A percentile compares a stretch with the other conserved stretches of the same genome.
These are phyloP conservation scores for Arachnomyces sp. DNA, from an alignment of 2,329 filamentous ascomycete species.

Conservation along the genomic window DNA sequence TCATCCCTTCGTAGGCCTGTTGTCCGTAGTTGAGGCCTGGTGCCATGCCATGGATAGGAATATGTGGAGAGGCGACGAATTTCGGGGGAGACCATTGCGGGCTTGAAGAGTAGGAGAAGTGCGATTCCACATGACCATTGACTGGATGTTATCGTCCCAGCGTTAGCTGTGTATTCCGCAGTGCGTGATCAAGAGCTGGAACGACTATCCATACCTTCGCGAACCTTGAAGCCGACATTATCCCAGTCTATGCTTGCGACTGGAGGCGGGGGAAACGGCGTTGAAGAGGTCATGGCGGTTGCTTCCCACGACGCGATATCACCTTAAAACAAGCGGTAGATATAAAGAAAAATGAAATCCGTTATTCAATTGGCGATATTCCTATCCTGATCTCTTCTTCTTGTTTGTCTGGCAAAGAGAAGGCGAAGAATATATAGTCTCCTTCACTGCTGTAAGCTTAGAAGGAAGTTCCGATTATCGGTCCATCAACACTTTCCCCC, in stretches of 20 bases:
- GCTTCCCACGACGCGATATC: too few relatives aligned
- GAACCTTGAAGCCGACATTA: constrained; percentile 85
- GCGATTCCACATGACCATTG: constrained; percentile 87
- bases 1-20: constrained; percentile 97
- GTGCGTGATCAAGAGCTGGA: neutral
- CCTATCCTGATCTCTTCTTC: too few relatives aligned
- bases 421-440: too few relatives aligned
- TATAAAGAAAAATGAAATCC: too few relatives aligned
- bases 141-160: constrained; percentile 40
- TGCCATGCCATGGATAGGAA: constrained; percentile 90
- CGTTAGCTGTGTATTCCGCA: constrained; percentile 29
- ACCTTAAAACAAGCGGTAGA: too few relatives aligned
- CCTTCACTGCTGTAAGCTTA: too few relatives aligned
- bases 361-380: too few relatives aligned
- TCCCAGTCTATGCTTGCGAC: constrained; percentile 81
- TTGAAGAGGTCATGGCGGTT: constrained; percentile 10
- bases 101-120: constrained; percentile 66
- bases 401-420: too few relatives aligned
- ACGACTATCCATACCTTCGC: constrained; percentile 58
- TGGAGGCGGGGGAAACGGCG: constrained; percentile 66
- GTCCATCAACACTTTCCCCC: too few relatives aligned
- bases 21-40: constrained; percentile 95
- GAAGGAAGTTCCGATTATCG: too few relatives aligned
- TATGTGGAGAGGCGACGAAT: constrained; percentile 75
- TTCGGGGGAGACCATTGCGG: constrained; percentile 66